Evolutionary conservation across 2,329 filamentous ascomycete genomes (phyloP), one percentile per base, ranked within the genome.

Genomic region (Trichophyton benhamiae): DNA sequence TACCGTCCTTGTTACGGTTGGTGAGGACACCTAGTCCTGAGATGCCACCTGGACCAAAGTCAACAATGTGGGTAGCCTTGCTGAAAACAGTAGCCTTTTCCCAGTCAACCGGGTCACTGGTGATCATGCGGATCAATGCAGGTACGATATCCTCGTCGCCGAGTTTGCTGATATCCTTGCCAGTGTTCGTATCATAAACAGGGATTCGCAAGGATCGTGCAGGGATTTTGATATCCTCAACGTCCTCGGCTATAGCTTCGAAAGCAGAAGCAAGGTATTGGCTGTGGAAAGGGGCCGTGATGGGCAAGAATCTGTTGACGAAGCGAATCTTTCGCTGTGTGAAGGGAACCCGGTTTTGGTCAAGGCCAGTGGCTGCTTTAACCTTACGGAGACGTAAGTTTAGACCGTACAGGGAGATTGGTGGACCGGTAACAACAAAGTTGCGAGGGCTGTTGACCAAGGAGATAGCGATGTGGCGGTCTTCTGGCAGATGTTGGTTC

Each of bases 1-100:
- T 97, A 65, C 94, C 94, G 74, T 99, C 95, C 80, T 99, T 99
- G 82, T 97, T 99, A 69, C 94, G 89, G 81, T 95, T 97, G 62
- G 94, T 99, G 65, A 99, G 80, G 53, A 95, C 89, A 71, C 94
- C 95, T 22, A 99, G 86, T 66, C 95, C 95, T 25, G 94, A 99
- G 66, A 97, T 94, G 65, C 94, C 95, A 70, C 94, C 94, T 22
- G 94, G 94, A 55, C 95, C 94, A 68, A 99, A 97, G 77, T 99
- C 94, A 59, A 99, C 79, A 61, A 99, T 89, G 73, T 99, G 94
- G 2, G 92, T 96, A 20, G 94, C 94, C 22, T 85, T 82, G 2
- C 89, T 86, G 79, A 99, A 97, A 60, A 88, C 83, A 0, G 94
- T 99, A 0, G 94, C 91, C 72, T 87, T 87, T 77, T 97, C 94